Evolutionary conservation across 352 stramenopile genomes (phyloP), one percentile per base, ranked within the genome.

Genomic region (Globisporangium cystogenes): DNA sequence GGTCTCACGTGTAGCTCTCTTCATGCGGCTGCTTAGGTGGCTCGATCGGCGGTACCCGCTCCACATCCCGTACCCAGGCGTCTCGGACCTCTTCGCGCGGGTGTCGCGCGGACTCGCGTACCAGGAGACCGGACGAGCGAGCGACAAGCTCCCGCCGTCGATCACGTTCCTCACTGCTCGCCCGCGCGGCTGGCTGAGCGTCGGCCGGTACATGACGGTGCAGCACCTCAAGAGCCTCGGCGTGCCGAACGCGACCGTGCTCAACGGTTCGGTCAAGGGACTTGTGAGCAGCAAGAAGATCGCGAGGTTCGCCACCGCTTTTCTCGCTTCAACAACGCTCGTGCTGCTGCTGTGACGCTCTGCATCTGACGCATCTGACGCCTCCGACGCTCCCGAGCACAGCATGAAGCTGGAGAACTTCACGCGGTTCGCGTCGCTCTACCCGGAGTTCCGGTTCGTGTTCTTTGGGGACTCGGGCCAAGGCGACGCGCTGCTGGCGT

Each of bases 251-350:
- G 74, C 82, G 26, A 90, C 76, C 2, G 83, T 93, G 21, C 67
- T 93, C 1, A 84, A 88, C 53, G 83, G 83, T n/a, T 87, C 74
- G 0, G 76, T 93, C 5, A 74, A 76, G 52, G 82, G 81, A 16
- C 76, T 91, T n/a, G 73, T 90, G 27, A 93, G 79, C 66, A 90
- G 66, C 64, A 74, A 85, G 58, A 89, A 90, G 53, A 93, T 93
- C 33, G 83, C 83, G 29, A 59, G 61, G 75, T 86, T 57, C 24
- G 33, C 39, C 11, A 31, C 8, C 0, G 26, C 14, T 15, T n/a
- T 12, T 27, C 24, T 16, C 16, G 14, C 31, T 7, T 36, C 7
- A 24, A 18, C 21, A 7, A 5, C 29, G 12, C 12, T 37, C 20
- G 1, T 3, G 8, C 4, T 14, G 21, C 18, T 29, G 3, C 1